Conservation (phyloP, 1,284 basidiomycete genomes). For the Agroathelia rolfsii region DNA sequence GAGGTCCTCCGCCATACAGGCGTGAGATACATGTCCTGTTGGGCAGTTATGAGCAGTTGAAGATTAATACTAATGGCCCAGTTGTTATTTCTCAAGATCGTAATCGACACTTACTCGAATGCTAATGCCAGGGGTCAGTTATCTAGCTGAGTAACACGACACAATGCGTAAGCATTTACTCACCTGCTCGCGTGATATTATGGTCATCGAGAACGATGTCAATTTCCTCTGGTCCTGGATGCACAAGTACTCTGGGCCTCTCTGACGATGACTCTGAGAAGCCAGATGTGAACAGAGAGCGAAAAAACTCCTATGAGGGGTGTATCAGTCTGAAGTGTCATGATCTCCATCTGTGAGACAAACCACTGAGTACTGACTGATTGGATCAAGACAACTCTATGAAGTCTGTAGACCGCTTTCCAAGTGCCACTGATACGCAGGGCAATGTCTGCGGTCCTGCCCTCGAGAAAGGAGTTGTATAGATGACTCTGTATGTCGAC, state of each 20-base stretch:
- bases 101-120: constrained; percentile 51
- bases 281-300: constrained; percentile 73
- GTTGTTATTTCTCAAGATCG: no score
- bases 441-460: constrained; percentile 67
- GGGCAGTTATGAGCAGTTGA: constrained; percentile 9
- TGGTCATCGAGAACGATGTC: constrained; percentile 72
- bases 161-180: constrained; percentile 15
- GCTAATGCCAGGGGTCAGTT: constrained; percentile 26
- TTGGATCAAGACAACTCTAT: constrained; percentile 79
- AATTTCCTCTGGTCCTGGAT: constrained; percentile 30
- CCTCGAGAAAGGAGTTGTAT: constrained; percentile 63
- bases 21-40: constrained; percentile 71
- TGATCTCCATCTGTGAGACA: not conserved
- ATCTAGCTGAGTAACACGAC: constrained; percentile 2
- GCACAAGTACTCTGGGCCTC: not conserved
- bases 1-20: constrained; percentile 79
- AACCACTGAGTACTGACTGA: constrained; percentile 41
- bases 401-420: constrained; percentile 68
- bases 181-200: constrained; percentile 79
- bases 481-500: constrained; percentile 59
- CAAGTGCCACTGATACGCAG: constrained; percentile 63
- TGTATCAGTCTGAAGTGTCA: no score
- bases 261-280: constrained; percentile 55
- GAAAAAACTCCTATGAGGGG: constrained; percentile 67
- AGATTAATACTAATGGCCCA: constrained; percentile 10